These are phyloP conservation scores for Stylosanthes scabra DNA, from an alignment of 331 rosid genomes.

Conservation along the genomic window DNA sequence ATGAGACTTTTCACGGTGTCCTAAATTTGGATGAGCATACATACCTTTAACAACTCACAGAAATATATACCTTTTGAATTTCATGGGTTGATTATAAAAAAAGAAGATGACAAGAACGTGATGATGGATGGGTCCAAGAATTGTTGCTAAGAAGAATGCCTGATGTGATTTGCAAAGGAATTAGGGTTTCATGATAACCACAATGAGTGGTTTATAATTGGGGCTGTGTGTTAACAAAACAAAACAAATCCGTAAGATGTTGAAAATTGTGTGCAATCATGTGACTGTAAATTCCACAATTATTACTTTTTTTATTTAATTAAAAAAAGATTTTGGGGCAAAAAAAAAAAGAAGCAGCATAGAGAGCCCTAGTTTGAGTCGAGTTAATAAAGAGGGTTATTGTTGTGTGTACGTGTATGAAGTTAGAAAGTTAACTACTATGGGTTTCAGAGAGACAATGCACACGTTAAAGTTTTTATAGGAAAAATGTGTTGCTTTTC, in stretches of 20 bases:
- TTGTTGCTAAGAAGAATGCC: constrained; percentile 45
- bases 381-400: constrained; percentile 41
- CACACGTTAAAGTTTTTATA: constrained; percentile 60
- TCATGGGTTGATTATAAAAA: constrained; percentile 40
- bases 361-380: constrained; percentile 51
- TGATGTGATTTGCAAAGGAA: constrained; percentile 59
- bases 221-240: constrained; percentile 38
- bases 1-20: constrained; percentile 40
- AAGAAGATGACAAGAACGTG: constrained; percentile 51
- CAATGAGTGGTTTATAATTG: constrained; percentile 58
- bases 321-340: constrained; percentile 35
- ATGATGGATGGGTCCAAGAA: constrained; percentile 48
- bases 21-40: constrained; percentile 38
- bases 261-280: constrained; percentile 57
- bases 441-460: constrained; percentile 63
- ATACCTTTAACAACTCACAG: constrained; percentile 43
- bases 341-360: constrained; percentile 42
- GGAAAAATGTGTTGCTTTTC: constrained; percentile 43
- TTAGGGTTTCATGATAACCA: constrained; percentile 55
- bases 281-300: constrained; percentile 41
- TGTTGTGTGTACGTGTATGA: constrained; percentile 35
- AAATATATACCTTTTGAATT: constrained; percentile 41
- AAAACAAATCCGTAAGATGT: constrained; percentile 57
- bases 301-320: constrained; percentile 3
- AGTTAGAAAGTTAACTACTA: constrained; percentile 51